Evolutionary conservation across 2,329 filamentous ascomycete species (phyloP).

Genomic region (Penicillium psychrosexuale): DNA sequence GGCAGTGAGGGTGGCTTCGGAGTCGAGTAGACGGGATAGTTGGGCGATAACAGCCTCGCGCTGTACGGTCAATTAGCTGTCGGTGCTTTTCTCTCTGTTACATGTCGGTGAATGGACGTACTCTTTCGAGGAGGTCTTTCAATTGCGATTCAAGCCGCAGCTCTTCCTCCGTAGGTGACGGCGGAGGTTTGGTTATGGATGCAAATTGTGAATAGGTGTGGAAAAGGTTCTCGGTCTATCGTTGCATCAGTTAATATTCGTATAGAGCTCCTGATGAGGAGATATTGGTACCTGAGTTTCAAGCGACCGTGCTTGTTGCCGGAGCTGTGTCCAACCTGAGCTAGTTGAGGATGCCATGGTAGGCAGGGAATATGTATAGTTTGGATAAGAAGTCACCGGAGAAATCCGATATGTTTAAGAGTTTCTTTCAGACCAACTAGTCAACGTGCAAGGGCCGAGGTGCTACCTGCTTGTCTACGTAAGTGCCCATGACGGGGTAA

Average conservation of each 20-base stretch:
- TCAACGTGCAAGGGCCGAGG: conserved; percentile 7
- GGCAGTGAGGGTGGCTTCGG: conserved; percentile 78
- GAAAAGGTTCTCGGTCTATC: conserved; percentile 71
- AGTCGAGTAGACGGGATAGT: conserved; percentile 85
- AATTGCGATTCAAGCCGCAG: conserved; percentile 73
- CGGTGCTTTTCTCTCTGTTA: not conserved
- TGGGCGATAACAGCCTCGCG: conserved; percentile 78
- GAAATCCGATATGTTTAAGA: not conserved
- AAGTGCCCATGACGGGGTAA: conserved; percentile 9
- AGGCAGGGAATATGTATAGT: not conserved
- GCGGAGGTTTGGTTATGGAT: conserved; percentile 71
- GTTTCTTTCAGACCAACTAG: not conserved
- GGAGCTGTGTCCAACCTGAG: conserved; percentile 85
- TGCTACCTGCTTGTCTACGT: conserved; percentile 8
- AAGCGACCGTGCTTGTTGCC: conserved; percentile 82
- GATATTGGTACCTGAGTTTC: conserved; percentile 73
- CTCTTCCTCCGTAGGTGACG: conserved; percentile 83
- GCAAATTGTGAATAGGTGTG: conserved; percentile 85
- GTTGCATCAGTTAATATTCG: conserved; percentile 15
- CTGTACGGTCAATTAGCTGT: conserved; percentile 46
- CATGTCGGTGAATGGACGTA: conserved; percentile 11
- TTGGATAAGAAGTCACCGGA: not conserved
- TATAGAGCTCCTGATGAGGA: not conserved
- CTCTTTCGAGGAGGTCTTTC: conserved; percentile 69
- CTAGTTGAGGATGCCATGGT: conserved; percentile 56